Evolutionary conservation across 164 flowering plant species (phyloP), one percentile per base, ranked within the genome.

Genomic region (Macadamia tetraphylla): DNA sequence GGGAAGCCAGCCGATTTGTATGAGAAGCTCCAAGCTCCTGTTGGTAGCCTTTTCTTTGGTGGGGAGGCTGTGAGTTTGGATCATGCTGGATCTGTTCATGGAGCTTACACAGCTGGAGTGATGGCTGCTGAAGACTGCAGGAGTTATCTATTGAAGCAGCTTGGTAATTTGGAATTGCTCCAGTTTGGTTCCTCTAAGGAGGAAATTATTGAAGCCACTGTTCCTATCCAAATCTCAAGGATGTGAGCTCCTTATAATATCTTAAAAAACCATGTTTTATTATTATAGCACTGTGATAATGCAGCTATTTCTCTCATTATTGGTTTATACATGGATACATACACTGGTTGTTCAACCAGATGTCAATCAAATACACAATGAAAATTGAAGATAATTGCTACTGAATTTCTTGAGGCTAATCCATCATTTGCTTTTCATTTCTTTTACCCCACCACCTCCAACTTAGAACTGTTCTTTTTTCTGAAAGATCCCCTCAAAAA

Each of bases 61-160:
- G 97, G 97, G 46, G 97, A 91, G 81, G 98, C 98, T 59, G 94
- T 85, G 17, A 89, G 92, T 72, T 73, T 83, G 81, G 94, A 87
- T 15, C 87, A 93, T 74, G 80, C 91, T 60, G 97, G 97, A 44
- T 88, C 97, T 5, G 97, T 93, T 0, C 98, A 93, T 68, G 97
- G 98, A 44, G 98, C 97, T 31, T 93, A 83, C 74, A 77, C 91
- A 2, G 71, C 95, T 40, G 90, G 92, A 67, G 60, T 87, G 42
- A 63, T 75, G 73, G 90, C 97, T 58, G 96, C 94, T 32, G 80
- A 85, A 62, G 85, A 84, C 69, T 91, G 97, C 67, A 80, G 78
- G 35, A 79, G 68, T 61, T 74, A 79, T 70, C 76, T 93, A 1
- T 63, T 67, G 13, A 71, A 78, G 74, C 73, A 66, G 63, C 77